Evolutionary conservation across 192 early-diverging fungal species (phyloP), one percentile per base, ranked within the genome.

Genomic region (Funneliformis mosseae): DNA sequence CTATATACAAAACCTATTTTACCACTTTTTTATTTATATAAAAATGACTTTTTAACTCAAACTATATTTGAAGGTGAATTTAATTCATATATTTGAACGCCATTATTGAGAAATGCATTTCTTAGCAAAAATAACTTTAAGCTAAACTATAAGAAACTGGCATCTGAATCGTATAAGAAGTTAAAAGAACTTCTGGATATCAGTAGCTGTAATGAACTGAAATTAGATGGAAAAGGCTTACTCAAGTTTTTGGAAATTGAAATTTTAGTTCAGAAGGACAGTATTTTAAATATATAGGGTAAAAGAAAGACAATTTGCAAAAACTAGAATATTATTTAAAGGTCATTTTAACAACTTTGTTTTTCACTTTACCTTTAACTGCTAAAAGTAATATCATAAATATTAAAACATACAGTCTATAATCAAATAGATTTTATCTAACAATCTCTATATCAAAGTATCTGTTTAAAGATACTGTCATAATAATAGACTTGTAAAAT

Each of bases 41-140:
- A 73, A 46, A 73, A 73, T 18, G 70, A 72, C 16, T 21, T 48
- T 8, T 41, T 72, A 27, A 42, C 48, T 14, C 71, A 73, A 73
- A 27, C 45, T 27, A 12, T 73, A 18, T 38, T n/a, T 9, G 43
- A 70, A 70, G 18, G 18, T 50, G 71, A 73, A 28, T 73, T 72
- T 25, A 73, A 50, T 73, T 38, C 46, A 18, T 73, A 73, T 73
- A 28, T 73, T 3, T 73, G 71, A 43, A 73, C 71, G 6, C 71
- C 71, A 27, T n/a, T 73, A 41, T n/a, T 73, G n/a, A 73, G 71
- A 50, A 73, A 73, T 43, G 71, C 43, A 11, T 73, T 73, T 14
- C 71, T 73, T 73, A 43, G 42, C 39, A 73, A 73, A 33, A 25
- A 41, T 45, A 43, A 73, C 42, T 11, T 73, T 21, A 73, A 43